phyloP scores from a whole-genome alignment of 164 flowering plant genomes.

The Berberis thunbergii region DNA sequence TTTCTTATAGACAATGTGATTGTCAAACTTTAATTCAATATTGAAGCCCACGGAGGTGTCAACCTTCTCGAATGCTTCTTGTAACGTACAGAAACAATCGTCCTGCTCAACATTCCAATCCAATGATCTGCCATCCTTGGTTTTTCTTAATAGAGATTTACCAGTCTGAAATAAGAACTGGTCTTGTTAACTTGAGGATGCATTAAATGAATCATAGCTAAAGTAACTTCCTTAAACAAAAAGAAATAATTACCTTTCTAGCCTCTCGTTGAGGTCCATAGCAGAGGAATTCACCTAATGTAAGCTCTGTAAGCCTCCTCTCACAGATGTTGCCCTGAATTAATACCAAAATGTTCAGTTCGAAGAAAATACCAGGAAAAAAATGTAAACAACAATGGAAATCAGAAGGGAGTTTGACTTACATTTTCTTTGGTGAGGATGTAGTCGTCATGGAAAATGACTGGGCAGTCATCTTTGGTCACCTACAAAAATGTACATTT shows the following conservation, averaged over 20 bases:
- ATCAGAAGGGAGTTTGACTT: conserved; percentile 7
- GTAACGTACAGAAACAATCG: conserved; percentile 60
- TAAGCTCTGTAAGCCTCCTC: conserved; percentile 64
- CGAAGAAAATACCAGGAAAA: neutral
- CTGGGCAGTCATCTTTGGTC: conserved; percentile 65
- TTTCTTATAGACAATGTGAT: conserved; percentile 42
- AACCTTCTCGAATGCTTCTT: conserved; percentile 73
- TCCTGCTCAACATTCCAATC: conserved; percentile 75
- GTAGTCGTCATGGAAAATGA: conserved; percentile 78
- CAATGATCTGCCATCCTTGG: conserved; percentile 60
- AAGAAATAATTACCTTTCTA: conserved; percentile 14
- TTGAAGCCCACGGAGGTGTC: conserved; percentile 71
- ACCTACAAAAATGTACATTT: conserved; percentile 45
- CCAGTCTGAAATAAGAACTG: conserved; percentile 21
- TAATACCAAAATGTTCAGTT: too few relatives aligned
- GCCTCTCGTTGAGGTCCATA: conserved; percentile 73
- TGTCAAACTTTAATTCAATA: conserved; percentile 86
- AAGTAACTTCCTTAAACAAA: neutral
- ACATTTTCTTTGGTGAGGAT: conserved; percentile 50
- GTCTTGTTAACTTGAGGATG: neutral
- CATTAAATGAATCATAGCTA: neutral
- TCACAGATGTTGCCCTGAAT: conserved; percentile 60
- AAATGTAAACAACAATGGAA: neutral
- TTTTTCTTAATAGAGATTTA: conserved; percentile 57
- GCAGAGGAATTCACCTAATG: conserved; percentile 46